Evolutionary conservation across 1,284 basidiomycete genomes (phyloP).

Genomic region (Naganishia cerealis): DNA sequence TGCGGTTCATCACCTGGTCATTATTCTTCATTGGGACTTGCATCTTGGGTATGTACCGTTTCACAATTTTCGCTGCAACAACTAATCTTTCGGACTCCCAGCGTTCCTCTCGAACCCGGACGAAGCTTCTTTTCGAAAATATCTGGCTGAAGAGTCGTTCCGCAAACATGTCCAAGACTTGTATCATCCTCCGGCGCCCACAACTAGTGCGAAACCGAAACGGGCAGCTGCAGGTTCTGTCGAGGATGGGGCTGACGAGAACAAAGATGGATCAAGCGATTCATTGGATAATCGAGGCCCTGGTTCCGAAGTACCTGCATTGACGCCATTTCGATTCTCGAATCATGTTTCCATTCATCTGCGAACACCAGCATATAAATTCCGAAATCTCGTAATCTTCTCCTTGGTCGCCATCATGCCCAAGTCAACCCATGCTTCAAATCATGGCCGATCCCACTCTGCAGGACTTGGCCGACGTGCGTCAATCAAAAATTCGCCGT

Average conservation of each 20-base stretch:
- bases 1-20: constrained; percentile 27
- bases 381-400: constrained; percentile 78
- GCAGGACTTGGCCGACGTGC: constrained; percentile 9
- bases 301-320: constrained; percentile 38
- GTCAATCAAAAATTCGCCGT: constrained; percentile 12
- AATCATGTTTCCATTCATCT: constrained; percentile 87
- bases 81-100: constrained; percentile 47
- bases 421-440: constrained; percentile 40
- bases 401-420: constrained; percentile 68
- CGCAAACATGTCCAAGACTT: constrained; percentile 86
- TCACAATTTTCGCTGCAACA: neutral
- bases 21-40: constrained; percentile 22
- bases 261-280: constrained; percentile 9
- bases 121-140: constrained; percentile 85
- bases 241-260: constrained; percentile 31
- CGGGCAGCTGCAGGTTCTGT: constrained; percentile 48
- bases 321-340: constrained; percentile 76
- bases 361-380: constrained; percentile 86
- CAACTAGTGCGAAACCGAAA: constrained; percentile 56
- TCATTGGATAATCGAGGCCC: constrained; percentile 30
- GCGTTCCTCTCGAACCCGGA: constrained; percentile 91
- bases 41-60: constrained; percentile 6
- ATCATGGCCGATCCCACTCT: constrained; percentile 14
- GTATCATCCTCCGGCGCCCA: constrained; percentile 61
- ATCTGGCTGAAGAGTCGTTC: constrained; percentile 92